phyloP scores from a whole-genome alignment of 306 rosid species.

The Trichosanthes cucumerina region DNA sequence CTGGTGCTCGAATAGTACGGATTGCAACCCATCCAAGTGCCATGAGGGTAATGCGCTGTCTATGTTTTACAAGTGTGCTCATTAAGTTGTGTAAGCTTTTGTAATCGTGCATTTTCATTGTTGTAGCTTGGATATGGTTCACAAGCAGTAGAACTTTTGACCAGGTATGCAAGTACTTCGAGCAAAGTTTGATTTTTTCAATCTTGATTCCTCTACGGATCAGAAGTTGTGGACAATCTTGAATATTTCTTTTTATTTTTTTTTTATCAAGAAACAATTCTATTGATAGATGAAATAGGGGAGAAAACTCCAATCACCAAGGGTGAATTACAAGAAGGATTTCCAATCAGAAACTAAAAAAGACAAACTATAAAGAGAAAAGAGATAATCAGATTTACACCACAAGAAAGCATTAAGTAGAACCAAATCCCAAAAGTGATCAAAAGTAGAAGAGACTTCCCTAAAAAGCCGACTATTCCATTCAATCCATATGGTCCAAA shows the following conservation, averaged over 20 bases:
- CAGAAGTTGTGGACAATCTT: background rate
- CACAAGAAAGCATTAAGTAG: no score
- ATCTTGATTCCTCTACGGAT: background rate
- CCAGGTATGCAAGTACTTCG: slow-evolving; percentile 50
- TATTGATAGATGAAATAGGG: no score
- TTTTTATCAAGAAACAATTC: no score
- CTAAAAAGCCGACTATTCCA: no score
- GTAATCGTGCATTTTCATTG: slow-evolving; percentile 8
- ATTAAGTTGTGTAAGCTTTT: slow-evolving; percentile 12
- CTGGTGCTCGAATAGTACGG: slow-evolving; percentile 96
- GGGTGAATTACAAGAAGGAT: no score
- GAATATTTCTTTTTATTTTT: background rate
- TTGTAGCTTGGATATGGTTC: slow-evolving; percentile 94
- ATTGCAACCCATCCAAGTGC: slow-evolving; percentile 96
- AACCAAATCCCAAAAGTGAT: no score
- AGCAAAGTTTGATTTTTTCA: background rate
- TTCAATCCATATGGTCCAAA: no score
- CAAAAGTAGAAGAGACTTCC: no score
- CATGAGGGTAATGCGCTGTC: slow-evolving; percentile 51
- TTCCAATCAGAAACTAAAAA: no score
- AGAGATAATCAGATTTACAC: no score
- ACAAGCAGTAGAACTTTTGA: slow-evolving; percentile 87
- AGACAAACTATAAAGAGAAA: no score
- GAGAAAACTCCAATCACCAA: no score
- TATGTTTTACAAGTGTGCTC: slow-evolving; percentile 10